These are phyloP conservation scores for Kuraishia borneana DNA, from an alignment of 805 yeast species.

Conservation along the genomic window DNA sequence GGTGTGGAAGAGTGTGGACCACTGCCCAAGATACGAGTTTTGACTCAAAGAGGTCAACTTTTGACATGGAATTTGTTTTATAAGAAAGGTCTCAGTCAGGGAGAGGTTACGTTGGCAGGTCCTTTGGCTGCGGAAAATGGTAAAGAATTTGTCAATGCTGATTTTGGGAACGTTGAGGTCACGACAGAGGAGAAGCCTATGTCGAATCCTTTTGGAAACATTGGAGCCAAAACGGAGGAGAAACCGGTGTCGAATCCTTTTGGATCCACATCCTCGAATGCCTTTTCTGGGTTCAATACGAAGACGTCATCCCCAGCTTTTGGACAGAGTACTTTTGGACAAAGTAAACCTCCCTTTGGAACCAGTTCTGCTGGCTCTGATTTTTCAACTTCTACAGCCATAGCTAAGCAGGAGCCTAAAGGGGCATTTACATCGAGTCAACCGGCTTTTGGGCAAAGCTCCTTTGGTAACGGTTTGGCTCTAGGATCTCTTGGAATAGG, in stretches of 20 bases:
- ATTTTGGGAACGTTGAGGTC: background rate
- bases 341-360: background rate
- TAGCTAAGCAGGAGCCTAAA: too few species aligned
- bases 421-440: too few species aligned
- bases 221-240: too few species aligned
- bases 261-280: too few species aligned
- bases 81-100: constrained; percentile 29
- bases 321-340: background rate
- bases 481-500: too few species aligned
- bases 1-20: constrained; percentile 48
- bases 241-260: too few species aligned
- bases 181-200: background rate
- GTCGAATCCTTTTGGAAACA: too few species aligned
- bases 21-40: constrained; percentile 53
- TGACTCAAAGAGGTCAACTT: constrained; percentile 54
- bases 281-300: too few species aligned
- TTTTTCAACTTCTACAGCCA: background rate
- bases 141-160: background rate
- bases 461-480: too few species aligned
- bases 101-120: constrained; percentile 1
- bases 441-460: too few species aligned
- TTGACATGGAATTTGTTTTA: constrained; percentile 58
- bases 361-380: background rate
- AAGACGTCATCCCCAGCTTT: too few species aligned
- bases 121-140: constrained; percentile 3